Conservation (phyloP, 768 basidiomycete genomes). For the Macrolepiota dolichaula region DNA sequence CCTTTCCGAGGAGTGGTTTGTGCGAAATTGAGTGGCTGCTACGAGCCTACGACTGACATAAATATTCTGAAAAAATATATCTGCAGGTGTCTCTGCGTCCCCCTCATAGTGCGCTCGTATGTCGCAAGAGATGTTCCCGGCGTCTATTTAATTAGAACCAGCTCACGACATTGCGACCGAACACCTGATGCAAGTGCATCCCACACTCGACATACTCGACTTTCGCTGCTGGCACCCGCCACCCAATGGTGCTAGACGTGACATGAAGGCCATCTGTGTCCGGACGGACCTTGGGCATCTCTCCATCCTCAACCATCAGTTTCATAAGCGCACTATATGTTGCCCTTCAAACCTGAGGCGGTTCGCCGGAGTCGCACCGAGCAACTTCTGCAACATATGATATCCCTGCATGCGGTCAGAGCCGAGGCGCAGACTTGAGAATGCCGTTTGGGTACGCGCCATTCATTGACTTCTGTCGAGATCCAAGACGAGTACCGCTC, state of each 20-base stretch:
- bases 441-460: background rate
- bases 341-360: background rate
- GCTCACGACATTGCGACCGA: background rate
- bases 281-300: conserved; percentile 7
- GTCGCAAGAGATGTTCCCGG: background rate
- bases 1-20: background rate
- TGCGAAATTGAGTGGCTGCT: background rate
- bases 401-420: background rate
- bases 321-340: background rate
- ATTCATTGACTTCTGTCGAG: background rate
- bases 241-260: too few relatives aligned
- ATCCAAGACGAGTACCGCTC: conserved; percentile 1
- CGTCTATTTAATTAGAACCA: background rate
- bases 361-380: background rate
- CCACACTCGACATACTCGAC: background rate
- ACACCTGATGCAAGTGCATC: background rate
- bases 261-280: background rate
- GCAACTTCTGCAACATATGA: background rate
- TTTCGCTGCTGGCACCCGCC: background rate
- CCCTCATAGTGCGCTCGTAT: background rate
- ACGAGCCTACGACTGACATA: background rate
- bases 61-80: background rate
- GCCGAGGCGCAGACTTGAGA: background rate
- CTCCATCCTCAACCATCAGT: background rate
- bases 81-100: background rate